Base-by-base conservation (phyloP, 345 rosid genomes). In the Salix dunnii region DNA sequence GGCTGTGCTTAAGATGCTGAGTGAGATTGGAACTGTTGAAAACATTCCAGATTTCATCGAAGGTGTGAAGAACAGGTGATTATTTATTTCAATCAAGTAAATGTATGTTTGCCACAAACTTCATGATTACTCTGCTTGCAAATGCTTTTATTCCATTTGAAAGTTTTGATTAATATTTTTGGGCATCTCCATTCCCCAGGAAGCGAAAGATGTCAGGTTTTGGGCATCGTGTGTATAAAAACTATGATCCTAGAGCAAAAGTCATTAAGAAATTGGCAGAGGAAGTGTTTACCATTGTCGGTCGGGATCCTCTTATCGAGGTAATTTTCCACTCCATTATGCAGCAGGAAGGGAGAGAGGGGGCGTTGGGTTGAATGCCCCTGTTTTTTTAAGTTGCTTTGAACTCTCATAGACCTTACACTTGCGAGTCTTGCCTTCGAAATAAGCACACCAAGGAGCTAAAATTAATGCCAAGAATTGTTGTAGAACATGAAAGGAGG, bases 131-230 rank as follows among this genome's bases (percentile, higher is more conserved):
- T 58, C 28, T 13, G 11, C 25, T 23, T 58, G 4, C 11, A 25
- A 23, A 18, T 69, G 49, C 42, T 62, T 31, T 67, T 28, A 11
- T 73, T 74, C 8, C 7, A 20, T 40, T 51, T 0, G 27, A 35
- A 46, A 35, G 48, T 67, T 40, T 81, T 58, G 33, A 30, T 76
- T 49, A 11, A 51, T 60, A 31, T 76, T 78, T 31, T 46, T 60
- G 28, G 48, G 33, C 61, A 23, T 36, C 35, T 72, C 65, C 5
- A 42, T 72, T 78, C 9, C 53, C 27, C 43, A 96, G 99, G 89
- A 96, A 92, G 84, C 86, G 93, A 83, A 96, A 96, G 88, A 92
- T 96, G 99, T 96, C 97, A n/a, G 99, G 99, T 76, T 96, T 96
- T 86, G 98, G 99, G 40, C 98, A 96, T 80, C 97, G 98, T 70